These are phyloP conservation scores for Colletotrichum horii DNA, from an alignment of 2,329 filamentous ascomycete species.

Conservation along the genomic window DNA sequence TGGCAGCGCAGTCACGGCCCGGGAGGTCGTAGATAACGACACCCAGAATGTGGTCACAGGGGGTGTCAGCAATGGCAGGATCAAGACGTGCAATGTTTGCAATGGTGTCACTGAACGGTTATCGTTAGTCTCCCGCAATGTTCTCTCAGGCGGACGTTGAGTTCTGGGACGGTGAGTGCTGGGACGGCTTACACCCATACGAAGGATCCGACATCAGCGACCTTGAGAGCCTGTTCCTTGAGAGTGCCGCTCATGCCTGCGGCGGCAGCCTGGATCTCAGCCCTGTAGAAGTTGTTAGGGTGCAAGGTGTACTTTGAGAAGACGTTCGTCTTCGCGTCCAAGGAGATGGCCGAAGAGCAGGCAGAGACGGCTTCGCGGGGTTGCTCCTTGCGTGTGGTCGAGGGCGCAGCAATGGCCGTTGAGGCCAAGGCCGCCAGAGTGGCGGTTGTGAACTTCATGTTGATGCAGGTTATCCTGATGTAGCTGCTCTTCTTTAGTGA, in stretches of 20 bases:
- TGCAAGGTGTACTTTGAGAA: constrained; percentile 44
- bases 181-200: constrained; percentile 38
- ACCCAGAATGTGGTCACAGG: constrained; percentile 43
- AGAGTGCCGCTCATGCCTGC: constrained; percentile 32
- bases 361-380: constrained; percentile 32
- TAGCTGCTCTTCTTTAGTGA: neutral
- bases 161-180: neutral
- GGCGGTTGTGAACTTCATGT: constrained; percentile 41
- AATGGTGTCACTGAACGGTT: constrained; percentile 37
- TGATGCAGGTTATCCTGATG: constrained; percentile 16
- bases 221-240: constrained; percentile 34
- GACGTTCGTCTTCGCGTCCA: constrained; percentile 43
- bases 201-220: constrained; percentile 45
- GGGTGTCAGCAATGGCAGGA: constrained; percentile 38
- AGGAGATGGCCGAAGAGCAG: constrained; percentile 39
- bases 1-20: constrained; percentile 67
- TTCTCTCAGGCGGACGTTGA: no score
- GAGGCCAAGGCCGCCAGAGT: constrained; percentile 39
- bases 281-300: constrained; percentile 39
- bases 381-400: constrained; percentile 29
- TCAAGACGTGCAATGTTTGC: constrained; percentile 41
- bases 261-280: constrained; percentile 41
- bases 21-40: constrained; percentile 69
- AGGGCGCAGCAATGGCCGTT: constrained; percentile 36
- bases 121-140: neutral